phyloP scores from a whole-genome alignment of 129 eudicot genomes.

The Flaveria sonorensis region DNA sequence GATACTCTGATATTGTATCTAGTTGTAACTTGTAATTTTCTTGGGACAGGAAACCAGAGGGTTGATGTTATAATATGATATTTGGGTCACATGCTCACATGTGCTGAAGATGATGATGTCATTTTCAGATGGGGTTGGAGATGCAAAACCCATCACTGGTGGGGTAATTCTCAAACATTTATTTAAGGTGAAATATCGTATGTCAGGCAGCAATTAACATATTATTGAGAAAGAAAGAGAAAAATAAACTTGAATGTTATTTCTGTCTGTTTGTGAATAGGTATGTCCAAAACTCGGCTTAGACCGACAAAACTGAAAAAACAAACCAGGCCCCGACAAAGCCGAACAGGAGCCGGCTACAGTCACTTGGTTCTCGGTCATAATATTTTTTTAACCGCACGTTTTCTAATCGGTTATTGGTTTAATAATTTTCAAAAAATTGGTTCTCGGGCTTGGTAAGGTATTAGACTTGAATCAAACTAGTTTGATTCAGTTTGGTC shows the following conservation, averaged over 20 bases:
- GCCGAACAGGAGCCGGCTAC: not conserved
- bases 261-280: not conserved
- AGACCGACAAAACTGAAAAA: not conserved
- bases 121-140: conserved; percentile 14
- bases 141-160: conserved; percentile 8
- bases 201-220: not conserved
- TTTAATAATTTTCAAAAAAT: not conserved
- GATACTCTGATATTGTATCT: not conserved
- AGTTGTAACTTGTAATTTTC: conserved; percentile 8
- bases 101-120: conserved; percentile 17
- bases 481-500: not conserved
- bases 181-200: not conserved
- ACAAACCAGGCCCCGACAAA: not conserved
- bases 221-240: not conserved
- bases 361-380: not conserved
- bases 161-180: not conserved
- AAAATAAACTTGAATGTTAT: not conserved
- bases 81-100: conserved; percentile 31
- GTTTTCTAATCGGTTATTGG: not conserved
- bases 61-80: conserved; percentile 15
- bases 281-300: not conserved
- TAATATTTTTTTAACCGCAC: not conserved
- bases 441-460: no score
- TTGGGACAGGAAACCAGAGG: conserved; percentile 9
- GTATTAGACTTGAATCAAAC: not conserved